phyloP scores from a whole-genome alignment of 257 asterid genomes.

The Solanum sitiens region DNA sequence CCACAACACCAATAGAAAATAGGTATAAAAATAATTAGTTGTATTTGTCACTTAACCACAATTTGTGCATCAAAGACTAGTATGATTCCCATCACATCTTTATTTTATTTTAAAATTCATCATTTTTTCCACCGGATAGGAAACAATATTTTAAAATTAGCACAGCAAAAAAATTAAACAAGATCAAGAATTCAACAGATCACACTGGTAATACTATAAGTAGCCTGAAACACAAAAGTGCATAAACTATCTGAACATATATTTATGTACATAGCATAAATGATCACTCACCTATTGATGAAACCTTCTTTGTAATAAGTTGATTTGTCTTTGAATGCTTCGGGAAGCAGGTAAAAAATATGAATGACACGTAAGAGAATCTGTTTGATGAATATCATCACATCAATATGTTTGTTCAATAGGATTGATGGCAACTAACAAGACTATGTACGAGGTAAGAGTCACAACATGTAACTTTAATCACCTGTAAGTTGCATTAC shows the following conservation, averaged over 20 bases:
- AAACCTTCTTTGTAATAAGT: conserved; percentile 45
- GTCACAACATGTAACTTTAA: background rate
- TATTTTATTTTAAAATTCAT: background rate
- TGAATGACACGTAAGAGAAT: conserved; percentile 58
- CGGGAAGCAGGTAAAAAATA: conserved; percentile 33
- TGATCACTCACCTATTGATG: conserved; percentile 42
- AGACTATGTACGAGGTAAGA: background rate
- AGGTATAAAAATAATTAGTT: background rate
- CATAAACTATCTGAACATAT: background rate
- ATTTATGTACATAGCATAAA: background rate
- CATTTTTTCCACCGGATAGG: background rate
- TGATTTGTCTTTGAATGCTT: conserved; percentile 30
- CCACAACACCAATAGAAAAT: background rate
- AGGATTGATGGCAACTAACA: background rate
- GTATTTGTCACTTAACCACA: background rate
- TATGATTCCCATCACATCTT: background rate
- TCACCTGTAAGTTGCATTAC: conserved; percentile 81
- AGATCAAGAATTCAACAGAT: background rate
- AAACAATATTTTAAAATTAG: background rate
- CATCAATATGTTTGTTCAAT: background rate
- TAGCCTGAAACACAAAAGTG: background rate
- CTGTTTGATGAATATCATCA: conserved; percentile 24
- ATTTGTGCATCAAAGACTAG: background rate
- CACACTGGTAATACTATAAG: background rate
- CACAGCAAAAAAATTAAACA: background rate